Evolutionary conservation across 495 filamentous ascomycete species (phyloP), one percentile per base, ranked within the genome.

Genomic region (Gamarada debralockiae): DNA sequence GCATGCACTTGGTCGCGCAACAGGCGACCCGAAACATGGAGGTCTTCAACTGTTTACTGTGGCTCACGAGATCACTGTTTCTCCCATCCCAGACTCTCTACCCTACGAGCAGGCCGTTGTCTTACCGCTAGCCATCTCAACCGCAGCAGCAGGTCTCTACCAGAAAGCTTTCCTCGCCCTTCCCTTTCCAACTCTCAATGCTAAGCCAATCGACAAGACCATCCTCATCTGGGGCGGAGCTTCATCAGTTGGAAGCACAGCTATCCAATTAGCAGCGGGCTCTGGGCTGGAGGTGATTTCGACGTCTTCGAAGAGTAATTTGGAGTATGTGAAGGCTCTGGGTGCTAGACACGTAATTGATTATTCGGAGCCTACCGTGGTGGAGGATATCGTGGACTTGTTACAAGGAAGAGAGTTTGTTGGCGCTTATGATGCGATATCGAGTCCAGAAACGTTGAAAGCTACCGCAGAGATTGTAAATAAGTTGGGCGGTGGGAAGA

Each of bases 101-200:
- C 53, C 65, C 2, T 69, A 68, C 21, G 60, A 55, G 0, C 50
- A 66, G 7, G 74, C 68, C 17, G 63, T 59, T 12, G 75, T 76
- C 5, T 58, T 79, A 5, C 75, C 75, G 0, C 53, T 76, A 9
- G 61, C 62, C 1, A 55, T 74, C 24, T 64, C 66, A 1, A 79
- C 76, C 1, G 73, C 76, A 6, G 59, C 69, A 1, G 61, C 62
- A n/a, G 72, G 69, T 0, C 58, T 79, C 14, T 76, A 67, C 43
- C 23, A 46, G 14, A 50, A 42, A 42, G 10, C 17, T 3, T 20
- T 20, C 33, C 49, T 59, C 7, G 27, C 23, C 1, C 14, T 57
- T 13, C 40, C 39, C 1, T 52, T 18, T 17, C 49, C 55, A 14
- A 39, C 47, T n/a, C n/a, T 52, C 8, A 23, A 55, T 8, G 31